A percentile compares a stretch with the other conserved stretches of the same genome.
Conservation (phyloP, 2,329 filamentous ascomycete species). For the Neonectria coccinea region DNA sequence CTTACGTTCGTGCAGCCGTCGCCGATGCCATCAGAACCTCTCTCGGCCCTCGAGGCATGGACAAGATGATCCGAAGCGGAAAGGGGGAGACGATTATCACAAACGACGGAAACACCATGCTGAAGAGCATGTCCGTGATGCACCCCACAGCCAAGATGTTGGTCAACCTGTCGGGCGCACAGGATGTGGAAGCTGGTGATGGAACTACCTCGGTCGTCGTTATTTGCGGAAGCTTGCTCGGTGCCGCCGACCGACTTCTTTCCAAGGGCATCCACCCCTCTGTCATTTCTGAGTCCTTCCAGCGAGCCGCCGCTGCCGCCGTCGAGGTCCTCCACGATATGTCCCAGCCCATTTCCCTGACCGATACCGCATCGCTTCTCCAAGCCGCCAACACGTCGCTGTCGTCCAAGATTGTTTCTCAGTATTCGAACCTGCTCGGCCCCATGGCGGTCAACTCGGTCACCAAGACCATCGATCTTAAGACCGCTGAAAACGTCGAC, state of each 20-base stretch:
- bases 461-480: slow-evolving; percentile 93
- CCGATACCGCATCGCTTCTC: slow-evolving; percentile 88
- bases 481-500: slow-evolving; percentile 96
- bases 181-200: slow-evolving; percentile 98
- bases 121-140: slow-evolving; percentile 99
- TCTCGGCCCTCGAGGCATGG: slow-evolving; percentile 95
- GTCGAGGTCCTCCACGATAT: slow-evolving; percentile 94
- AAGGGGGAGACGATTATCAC: slow-evolving; percentile 99
- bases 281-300: slow-evolving; percentile 97
- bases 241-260: slow-evolving; percentile 91
- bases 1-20: slow-evolving; percentile 72
- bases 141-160: slow-evolving; percentile 99
- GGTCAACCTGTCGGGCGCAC: slow-evolving; percentile 94
- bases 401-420: slow-evolving; percentile 98
- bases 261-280: slow-evolving; percentile 96
- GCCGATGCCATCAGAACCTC: slow-evolving; percentile 98
- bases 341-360: slow-evolving; percentile 91
- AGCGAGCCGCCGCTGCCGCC: slow-evolving; percentile 89
- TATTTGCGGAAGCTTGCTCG: slow-evolving; percentile 93
- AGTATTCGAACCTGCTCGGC: slow-evolving; percentile 94
- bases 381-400: slow-evolving; percentile 97
- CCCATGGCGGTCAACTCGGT: slow-evolving; percentile 98
- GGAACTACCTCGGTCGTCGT: slow-evolving; percentile 98
- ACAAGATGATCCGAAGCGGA: slow-evolving; percentile 98
- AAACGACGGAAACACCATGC: slow-evolving; percentile 99